Percentiles rank a stretch among this genome's conserved stretches.
Evolutionary conservation across 768 basidiomycete genomes (phyloP).

Genomic region (Exidia glandulosa): DNA sequence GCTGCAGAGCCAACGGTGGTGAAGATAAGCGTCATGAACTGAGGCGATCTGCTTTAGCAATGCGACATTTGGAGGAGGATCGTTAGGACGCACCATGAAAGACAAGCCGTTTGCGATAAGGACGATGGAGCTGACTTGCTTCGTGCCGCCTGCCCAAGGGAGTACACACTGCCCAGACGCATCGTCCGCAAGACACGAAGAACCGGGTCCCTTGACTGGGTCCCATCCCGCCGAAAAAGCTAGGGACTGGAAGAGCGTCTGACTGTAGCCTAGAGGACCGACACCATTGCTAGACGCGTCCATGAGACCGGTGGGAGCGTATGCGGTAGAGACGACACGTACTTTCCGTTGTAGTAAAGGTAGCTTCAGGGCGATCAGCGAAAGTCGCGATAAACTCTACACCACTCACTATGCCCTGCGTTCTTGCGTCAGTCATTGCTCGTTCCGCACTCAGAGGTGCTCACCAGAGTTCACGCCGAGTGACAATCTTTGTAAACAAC

Average conservation of each 20-base stretch:
- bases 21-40: conserved; percentile 74
- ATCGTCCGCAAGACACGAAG: conserved; percentile 44
- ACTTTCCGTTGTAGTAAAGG: background rate
- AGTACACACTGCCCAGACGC: conserved; percentile 68
- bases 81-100: conserved; percentile 47
- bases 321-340: background rate
- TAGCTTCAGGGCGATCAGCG: too few relatives aligned
- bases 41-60: background rate
- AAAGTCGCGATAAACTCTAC: too few relatives aligned
- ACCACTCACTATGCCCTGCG: background rate
- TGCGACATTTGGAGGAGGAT: background rate
- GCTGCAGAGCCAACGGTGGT: conserved; percentile 65
- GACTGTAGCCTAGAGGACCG: conserved; percentile 35
- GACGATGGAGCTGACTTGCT: conserved; percentile 65
- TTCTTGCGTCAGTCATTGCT: background rate
- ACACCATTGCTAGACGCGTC: background rate
- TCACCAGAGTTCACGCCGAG: background rate
- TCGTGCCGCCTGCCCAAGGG: conserved; percentile 65
- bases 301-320: too few relatives aligned
- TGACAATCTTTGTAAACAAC: background rate
- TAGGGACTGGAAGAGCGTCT: conserved; percentile 65
- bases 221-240: conserved; percentile 47
- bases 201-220: conserved; percentile 56
- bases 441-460: background rate
- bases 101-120: conserved; percentile 64